These are phyloP conservation scores for Mucor ambiguus DNA, from an alignment of 371 early-diverging fungal species.

Conservation along the genomic window DNA sequence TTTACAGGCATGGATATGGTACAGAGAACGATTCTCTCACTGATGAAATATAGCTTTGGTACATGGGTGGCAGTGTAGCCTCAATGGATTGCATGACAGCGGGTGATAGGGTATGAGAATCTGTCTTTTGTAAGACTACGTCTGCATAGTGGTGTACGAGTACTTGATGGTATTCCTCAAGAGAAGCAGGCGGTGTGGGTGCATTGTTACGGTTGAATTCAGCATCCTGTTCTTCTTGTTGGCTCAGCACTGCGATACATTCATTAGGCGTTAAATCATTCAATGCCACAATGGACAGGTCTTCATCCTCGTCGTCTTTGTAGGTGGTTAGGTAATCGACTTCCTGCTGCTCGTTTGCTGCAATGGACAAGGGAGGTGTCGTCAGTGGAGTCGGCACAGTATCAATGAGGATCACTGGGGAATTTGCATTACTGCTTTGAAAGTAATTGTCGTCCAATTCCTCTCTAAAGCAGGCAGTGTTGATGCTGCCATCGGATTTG, in stretches of 20 bases:
- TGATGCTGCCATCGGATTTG: background rate
- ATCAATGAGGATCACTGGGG: background rate
- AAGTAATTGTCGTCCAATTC: constrained; percentile 61
- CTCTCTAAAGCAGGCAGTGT: constrained; percentile 3
- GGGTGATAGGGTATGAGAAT: background rate
- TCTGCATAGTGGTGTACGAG: background rate
- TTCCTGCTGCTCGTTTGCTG: background rate
- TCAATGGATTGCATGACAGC: background rate
- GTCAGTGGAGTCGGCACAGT: background rate
- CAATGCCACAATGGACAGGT: constrained; percentile 1
- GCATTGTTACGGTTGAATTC: background rate
- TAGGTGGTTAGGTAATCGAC: background rate
- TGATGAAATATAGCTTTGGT: background rate
- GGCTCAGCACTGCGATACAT: background rate
- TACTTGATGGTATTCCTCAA: background rate
- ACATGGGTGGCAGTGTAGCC: background rate
- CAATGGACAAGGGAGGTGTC: background rate
- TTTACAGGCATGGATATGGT: background rate
- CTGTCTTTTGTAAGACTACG: background rate
- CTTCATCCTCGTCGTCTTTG: background rate
- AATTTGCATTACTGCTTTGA: constrained; percentile 9
- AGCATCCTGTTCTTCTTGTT: background rate
- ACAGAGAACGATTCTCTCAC: background rate
- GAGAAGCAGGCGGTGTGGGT: background rate
- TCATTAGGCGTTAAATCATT: constrained; percentile 1